Conservation (phyloP, 2,329 filamentous ascomycete species). For the Diplodia intermedia region DNA sequence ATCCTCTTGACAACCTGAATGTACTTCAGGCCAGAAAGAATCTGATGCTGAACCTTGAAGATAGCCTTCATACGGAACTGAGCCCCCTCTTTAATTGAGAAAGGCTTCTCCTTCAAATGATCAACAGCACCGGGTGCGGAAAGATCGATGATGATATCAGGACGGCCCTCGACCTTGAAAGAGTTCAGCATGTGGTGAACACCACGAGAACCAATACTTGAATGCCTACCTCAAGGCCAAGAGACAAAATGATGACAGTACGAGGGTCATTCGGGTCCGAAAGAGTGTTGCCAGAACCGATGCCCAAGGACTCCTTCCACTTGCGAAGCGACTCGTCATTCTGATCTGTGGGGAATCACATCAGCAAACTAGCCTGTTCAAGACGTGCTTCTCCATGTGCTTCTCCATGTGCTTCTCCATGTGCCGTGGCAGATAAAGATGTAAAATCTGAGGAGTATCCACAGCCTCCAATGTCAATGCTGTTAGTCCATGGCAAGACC, state of each 20-base stretch:
- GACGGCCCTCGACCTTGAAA: conserved; percentile 69
- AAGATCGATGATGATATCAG: conserved; percentile 88
- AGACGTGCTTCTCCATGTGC: conserved; percentile 9
- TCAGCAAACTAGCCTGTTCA: background rate
- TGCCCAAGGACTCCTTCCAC: conserved; percentile 96
- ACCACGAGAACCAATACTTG: background rate
- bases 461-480: too few species aligned
- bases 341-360: conserved; percentile 56
- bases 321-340: conserved; percentile 93
- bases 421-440: background rate
- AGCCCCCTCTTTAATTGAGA: conserved; percentile 95
- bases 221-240: conserved; percentile 72
- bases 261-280: conserved; percentile 74
- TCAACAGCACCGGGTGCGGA: conserved; percentile 74
- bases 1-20: conserved; percentile 92
- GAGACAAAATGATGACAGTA: conserved; percentile 90
- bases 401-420: background rate
- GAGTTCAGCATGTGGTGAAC: background rate
- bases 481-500: too few species aligned
- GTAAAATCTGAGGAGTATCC: background rate
- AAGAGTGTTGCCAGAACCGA: conserved; percentile 66
- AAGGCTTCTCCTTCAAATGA: conserved; percentile 86
- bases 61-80: conserved; percentile 92
- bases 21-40: conserved; percentile 94
- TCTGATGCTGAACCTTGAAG: conserved; percentile 97